A percentile compares a stretch with the other conserved stretches of the same genome.
These are phyloP conservation scores for Malus hybrid DNA, from an alignment of 331 rosid genomes.

Conservation along the genomic window DNA sequence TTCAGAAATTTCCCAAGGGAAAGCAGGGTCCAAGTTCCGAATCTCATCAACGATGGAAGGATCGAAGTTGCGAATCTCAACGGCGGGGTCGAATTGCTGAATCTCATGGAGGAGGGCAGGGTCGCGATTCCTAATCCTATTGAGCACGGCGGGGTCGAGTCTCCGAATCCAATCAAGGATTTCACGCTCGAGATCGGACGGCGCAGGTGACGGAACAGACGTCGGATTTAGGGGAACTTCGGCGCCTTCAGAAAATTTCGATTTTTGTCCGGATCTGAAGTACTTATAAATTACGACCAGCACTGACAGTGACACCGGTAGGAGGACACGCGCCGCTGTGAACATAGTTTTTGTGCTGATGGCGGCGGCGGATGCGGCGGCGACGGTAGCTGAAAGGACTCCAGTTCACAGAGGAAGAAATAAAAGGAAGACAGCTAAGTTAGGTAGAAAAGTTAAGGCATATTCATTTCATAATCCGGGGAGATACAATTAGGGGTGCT, in stretches of 20 bases:
- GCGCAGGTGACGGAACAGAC: background rate
- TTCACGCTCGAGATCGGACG: constrained; percentile 12
- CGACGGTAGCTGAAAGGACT: background rate
- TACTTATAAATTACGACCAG: background rate
- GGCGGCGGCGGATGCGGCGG: background rate
- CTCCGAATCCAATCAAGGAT: constrained; percentile 9
- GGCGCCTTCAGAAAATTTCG: background rate
- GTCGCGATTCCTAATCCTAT: background rate
- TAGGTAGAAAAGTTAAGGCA: too few species aligned
- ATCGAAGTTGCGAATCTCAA: background rate
- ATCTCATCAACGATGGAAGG: background rate
- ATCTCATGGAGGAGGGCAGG: constrained; percentile 23
- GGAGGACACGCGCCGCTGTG: background rate
- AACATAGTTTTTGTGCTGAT: background rate
- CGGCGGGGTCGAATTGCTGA: background rate
- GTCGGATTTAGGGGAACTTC: background rate
- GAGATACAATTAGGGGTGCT: too few species aligned
- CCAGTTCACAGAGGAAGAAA: too few species aligned
- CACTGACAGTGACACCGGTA: background rate
- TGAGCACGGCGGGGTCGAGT: background rate
- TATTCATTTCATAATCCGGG: too few species aligned
- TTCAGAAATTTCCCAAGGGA: background rate
- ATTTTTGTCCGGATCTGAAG: background rate
- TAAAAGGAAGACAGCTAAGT: too few species aligned
- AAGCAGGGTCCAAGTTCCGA: too few species aligned